Evolutionary conservation across 2,329 filamentous ascomycete species (phyloP).

Genomic region (Pseudocercospora vitis): DNA sequence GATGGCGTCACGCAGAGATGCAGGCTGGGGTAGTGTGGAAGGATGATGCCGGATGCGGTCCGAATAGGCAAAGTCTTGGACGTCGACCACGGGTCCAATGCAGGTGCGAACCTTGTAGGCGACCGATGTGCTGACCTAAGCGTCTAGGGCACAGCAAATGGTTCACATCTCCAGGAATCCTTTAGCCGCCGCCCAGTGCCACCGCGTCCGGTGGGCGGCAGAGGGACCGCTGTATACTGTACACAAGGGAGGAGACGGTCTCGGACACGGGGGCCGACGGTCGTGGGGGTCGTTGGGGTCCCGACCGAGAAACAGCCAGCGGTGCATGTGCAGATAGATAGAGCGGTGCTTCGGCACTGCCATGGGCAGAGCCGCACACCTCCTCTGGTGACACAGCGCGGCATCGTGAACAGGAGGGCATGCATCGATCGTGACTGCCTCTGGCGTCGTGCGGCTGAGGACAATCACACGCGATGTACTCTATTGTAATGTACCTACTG

Average conservation of each 20-base stretch:
- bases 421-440: too few species aligned
- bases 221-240: not conserved
- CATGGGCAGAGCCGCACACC: slow-evolving; percentile 4
- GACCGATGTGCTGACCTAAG: slow-evolving; percentile 1
- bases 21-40: slow-evolving; percentile 4
- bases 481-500: too few species aligned
- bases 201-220: not conserved
- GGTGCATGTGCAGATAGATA: too few species aligned
- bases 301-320: too few species aligned
- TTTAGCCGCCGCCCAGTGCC: not conserved
- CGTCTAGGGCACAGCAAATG: not conserved
- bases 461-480: too few species aligned
- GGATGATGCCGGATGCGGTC: not conserved
- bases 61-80: not conserved
- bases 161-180: not conserved
- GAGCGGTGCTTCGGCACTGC: slow-evolving; percentile 1
- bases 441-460: too few species aligned
- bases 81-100: not conserved
- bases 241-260: not conserved
- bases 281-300: too few species aligned
- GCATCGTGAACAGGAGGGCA: too few species aligned
- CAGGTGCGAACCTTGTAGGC: slow-evolving; percentile 6
- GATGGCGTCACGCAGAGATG: slow-evolving; percentile 2
- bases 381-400: not conserved
- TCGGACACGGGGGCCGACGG: too few species aligned